phyloP scores from a whole-genome alignment of 2,329 filamentous ascomycete species.

The Clonostachys byssicola region DNA sequence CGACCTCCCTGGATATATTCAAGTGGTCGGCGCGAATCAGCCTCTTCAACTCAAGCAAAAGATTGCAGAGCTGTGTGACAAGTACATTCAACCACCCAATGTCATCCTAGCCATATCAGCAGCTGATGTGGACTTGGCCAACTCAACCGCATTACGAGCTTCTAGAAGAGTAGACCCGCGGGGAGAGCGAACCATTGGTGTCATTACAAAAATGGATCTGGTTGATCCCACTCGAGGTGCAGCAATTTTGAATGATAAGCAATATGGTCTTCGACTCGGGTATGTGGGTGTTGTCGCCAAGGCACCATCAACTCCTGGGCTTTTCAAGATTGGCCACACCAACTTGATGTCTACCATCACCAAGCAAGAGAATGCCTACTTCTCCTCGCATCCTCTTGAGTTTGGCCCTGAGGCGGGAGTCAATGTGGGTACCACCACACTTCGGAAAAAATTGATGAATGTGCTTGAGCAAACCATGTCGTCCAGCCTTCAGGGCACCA shows the following conservation, averaged over 20 bases:
- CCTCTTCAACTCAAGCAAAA: constrained; percentile 90
- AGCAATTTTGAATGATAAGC: constrained; percentile 77
- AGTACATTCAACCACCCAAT: constrained; percentile 95
- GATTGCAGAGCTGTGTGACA: constrained; percentile 93
- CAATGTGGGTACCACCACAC: constrained; percentile 75
- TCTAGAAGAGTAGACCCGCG: constrained; percentile 89
- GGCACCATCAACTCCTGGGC: constrained; percentile 62
- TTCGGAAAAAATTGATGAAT: constrained; percentile 95
- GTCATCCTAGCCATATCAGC: constrained; percentile 97
- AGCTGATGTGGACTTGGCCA: constrained; percentile 93
- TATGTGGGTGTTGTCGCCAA: constrained; percentile 95
- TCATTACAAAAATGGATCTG: constrained; percentile 99
- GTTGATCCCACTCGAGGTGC: constrained; percentile 79
- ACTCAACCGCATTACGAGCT: constrained; percentile 87
- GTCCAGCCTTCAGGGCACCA: constrained; percentile 80
- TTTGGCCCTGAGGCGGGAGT: constrained; percentile 73
- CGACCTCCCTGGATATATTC: constrained; percentile 95
- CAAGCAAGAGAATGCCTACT: constrained; percentile 85
- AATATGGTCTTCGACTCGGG: constrained; percentile 90
- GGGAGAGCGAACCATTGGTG: constrained; percentile 93
- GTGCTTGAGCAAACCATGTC: constrained; percentile 98
- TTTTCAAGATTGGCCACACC: constrained; percentile 79
- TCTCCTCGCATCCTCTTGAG: constrained; percentile 75
- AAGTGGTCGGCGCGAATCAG: constrained; percentile 88
- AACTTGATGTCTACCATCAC: constrained; percentile 79